Evolutionary conservation across 2,329 filamentous ascomycete species (phyloP).

Genomic region (Drechslerella coelobrocha): DNA sequence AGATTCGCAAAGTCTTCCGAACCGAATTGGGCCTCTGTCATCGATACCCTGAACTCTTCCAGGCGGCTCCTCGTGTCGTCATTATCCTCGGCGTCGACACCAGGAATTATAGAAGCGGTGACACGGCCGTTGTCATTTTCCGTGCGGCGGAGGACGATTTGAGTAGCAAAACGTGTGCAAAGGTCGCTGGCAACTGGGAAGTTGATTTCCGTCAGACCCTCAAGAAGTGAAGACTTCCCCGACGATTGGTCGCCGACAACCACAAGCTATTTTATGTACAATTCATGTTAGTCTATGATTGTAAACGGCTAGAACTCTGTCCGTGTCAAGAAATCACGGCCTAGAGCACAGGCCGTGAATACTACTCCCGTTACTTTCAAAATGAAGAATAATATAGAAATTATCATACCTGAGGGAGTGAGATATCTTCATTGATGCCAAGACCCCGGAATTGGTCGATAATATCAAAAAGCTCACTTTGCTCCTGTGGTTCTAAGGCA

Average conservation of each 20-base stretch:
- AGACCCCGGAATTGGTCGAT: constrained; percentile 54
- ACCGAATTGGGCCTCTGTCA: constrained; percentile 38
- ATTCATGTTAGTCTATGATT: constrained; percentile 11
- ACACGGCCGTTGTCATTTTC: constrained; percentile 49
- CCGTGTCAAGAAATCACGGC: no score
- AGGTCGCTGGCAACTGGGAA: constrained; percentile 54
- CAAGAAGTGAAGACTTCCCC: constrained; percentile 55
- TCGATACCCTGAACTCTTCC: constrained; percentile 35
- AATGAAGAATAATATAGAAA: neutral
- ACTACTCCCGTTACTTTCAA: no score
- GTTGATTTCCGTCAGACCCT: constrained; percentile 53
- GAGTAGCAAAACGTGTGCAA: constrained; percentile 55
- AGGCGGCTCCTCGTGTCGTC: constrained; percentile 34
- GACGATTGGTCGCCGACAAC: constrained; percentile 55
- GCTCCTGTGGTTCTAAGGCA: constrained; percentile 9
- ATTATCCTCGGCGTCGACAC: constrained; percentile 15
- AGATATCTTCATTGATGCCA: constrained; percentile 54
- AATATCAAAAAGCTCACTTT: constrained; percentile 29
- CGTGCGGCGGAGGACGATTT: constrained; percentile 54
- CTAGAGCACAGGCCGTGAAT: no score
- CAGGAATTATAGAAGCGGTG: constrained; percentile 52
- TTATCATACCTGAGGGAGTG: constrained; percentile 53
- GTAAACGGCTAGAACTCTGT: neutral
- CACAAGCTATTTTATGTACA: constrained; percentile 50
- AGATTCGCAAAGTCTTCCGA: constrained; percentile 39